Evolutionary conservation across 441 rosid species (phyloP).

Genomic region (Pelargonium australe): DNA sequence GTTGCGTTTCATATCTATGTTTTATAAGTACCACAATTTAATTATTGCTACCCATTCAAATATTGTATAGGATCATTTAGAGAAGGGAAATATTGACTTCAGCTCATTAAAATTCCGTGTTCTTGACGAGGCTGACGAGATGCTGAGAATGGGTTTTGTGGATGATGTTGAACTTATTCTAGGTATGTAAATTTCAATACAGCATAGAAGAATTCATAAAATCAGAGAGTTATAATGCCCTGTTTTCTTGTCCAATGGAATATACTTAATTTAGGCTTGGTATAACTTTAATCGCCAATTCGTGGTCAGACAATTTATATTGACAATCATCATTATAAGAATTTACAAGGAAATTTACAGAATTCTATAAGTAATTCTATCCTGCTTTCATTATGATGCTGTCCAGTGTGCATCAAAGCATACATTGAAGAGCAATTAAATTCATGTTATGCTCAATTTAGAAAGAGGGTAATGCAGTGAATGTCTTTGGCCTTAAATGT

Average conservation of each 20-base stretch:
- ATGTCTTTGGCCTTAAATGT: background rate
- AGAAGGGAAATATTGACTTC: conserved; percentile 58
- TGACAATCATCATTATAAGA: background rate
- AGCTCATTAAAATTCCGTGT: conserved; percentile 75
- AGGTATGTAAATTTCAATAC: conserved; percentile 32
- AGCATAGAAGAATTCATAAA: background rate
- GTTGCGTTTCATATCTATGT: conserved; percentile 7
- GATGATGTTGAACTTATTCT: conserved; percentile 91
- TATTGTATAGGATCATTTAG: conserved; percentile 65
- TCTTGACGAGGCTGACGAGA: conserved; percentile 97
- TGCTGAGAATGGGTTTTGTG: conserved; percentile 94
- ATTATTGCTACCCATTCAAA: background rate
- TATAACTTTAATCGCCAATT: background rate
- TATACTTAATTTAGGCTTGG: background rate
- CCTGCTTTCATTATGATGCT: background rate
- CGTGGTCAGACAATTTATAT: background rate
- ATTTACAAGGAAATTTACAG: background rate
- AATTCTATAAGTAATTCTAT: background rate
- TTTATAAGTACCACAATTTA: background rate
- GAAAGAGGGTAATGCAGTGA: background rate
- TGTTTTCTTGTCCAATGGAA: conserved; percentile 3
- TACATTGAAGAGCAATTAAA: background rate
- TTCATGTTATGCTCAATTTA: background rate
- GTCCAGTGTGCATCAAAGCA: background rate
- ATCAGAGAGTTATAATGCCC: background rate